A percentile compares a stretch with the other conserved stretches of the same genome.
phyloP scores from a whole-genome alignment of 768 basidiomycete genomes.

The Sistotremastrum suecicum region DNA sequence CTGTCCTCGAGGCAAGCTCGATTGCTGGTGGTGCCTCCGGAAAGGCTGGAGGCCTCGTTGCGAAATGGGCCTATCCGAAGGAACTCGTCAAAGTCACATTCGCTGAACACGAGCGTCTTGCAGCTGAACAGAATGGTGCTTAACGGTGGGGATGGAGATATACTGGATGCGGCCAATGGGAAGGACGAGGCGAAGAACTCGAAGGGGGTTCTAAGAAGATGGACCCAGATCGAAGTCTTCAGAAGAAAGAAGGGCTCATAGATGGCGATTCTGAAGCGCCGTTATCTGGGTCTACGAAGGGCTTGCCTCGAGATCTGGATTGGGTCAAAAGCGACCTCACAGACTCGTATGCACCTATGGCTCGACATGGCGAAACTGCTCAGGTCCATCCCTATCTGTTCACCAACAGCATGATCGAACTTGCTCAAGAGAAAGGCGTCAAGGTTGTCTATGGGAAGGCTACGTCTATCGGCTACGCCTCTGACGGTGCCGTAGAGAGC shows the following conservation, averaged over 20 bases:
- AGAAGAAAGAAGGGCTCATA: slow-evolving; percentile 1
- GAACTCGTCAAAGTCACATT: slow-evolving; percentile 61
- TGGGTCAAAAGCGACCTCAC: slow-evolving; percentile 36
- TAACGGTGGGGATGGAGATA: slow-evolving; percentile 76
- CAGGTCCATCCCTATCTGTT: slow-evolving; percentile 70
- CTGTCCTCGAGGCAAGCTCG: slow-evolving; percentile 62
- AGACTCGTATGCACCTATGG: slow-evolving; percentile 47
- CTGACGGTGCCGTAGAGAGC: slow-evolving; percentile 14
- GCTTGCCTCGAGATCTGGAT: slow-evolving; percentile 19
- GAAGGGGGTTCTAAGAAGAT: slow-evolving; percentile 3
- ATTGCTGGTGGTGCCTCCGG: slow-evolving; percentile 72
- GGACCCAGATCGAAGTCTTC: not conserved
- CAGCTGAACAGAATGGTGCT: slow-evolving; percentile 50
- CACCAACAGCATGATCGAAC: slow-evolving; percentile 54
- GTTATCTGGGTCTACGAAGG: slow-evolving; percentile 34
- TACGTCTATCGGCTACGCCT: slow-evolving; percentile 9
- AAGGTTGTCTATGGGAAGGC: slow-evolving; percentile 32
- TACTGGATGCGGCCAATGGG: slow-evolving; percentile 61
- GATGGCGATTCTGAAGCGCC: slow-evolving; percentile 18
- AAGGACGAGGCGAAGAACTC: slow-evolving; percentile 37
- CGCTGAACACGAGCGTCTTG: slow-evolving; percentile 59
- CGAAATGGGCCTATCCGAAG: slow-evolving; percentile 71
- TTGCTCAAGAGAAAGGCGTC: slow-evolving; percentile 43
- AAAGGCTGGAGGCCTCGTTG: slow-evolving; percentile 76
- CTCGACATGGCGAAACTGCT: slow-evolving; percentile 42